A percentile compares a stretch with the other conserved stretches of the same genome.
Conservation (phyloP, 148 eudicot species). For the Rhododendron vialii region DNA sequence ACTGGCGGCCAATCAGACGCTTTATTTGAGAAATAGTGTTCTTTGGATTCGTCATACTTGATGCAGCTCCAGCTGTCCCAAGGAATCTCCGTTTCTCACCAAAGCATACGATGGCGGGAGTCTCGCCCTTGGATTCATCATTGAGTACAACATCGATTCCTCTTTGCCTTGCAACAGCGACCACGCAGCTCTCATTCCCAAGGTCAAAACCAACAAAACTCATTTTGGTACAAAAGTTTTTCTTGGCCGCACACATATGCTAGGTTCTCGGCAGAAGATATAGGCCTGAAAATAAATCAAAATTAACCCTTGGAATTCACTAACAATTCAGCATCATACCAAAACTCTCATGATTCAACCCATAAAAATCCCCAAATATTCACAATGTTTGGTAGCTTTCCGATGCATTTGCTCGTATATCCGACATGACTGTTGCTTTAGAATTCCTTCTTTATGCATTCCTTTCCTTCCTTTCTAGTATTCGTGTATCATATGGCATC, state of each 20-base stretch:
- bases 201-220: slow-evolving; percentile 95
- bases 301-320: background rate
- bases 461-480: background rate
- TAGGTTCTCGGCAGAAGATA: background rate
- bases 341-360: background rate
- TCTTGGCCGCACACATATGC: background rate
- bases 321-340: background rate
- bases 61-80: slow-evolving; percentile 93
- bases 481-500: background rate
- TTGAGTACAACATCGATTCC: slow-evolving; percentile 93
- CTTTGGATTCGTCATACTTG: slow-evolving; percentile 93
- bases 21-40: slow-evolving; percentile 84
- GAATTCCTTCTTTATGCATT: background rate
- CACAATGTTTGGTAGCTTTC: background rate
- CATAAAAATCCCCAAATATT: background rate
- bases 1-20: slow-evolving; percentile 68
- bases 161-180: slow-evolving; percentile 94
- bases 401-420: background rate
- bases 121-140: slow-evolving; percentile 89
- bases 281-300: background rate
- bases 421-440: background rate
- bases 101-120: slow-evolving; percentile 87
- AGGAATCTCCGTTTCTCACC: slow-evolving; percentile 94
- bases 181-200: slow-evolving; percentile 91
- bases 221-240: slow-evolving; percentile 38